Percentiles rank a stretch among this genome's conserved stretches.
phyloP scores from a whole-genome alignment of 495 filamentous ascomycete genomes.

The Ramalina peruviana region DNA sequence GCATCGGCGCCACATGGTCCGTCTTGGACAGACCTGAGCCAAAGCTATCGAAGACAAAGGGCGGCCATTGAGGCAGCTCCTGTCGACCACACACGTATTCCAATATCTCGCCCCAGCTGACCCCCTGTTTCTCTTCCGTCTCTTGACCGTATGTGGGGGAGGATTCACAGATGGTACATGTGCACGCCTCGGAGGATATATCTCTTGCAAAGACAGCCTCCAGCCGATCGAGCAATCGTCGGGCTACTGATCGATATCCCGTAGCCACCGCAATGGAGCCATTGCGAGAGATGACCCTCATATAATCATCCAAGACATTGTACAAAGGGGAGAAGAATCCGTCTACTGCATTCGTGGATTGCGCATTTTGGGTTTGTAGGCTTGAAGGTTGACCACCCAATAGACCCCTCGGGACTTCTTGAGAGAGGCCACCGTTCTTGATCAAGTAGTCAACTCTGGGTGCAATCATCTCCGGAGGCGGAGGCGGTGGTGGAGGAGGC shows the following conservation, averaged over 20 bases:
- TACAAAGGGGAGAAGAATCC: slow-evolving; percentile 68
- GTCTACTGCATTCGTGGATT: slow-evolving; percentile 20
- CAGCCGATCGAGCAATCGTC: slow-evolving; percentile 78
- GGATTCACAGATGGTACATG: slow-evolving; percentile 61
- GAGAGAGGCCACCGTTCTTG: slow-evolving; percentile 64
- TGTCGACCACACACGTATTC: slow-evolving; percentile 81
- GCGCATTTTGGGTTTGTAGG: slow-evolving; percentile 28
- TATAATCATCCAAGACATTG: slow-evolving; percentile 71
- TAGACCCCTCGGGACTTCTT: slow-evolving; percentile 50
- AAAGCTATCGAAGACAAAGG: slow-evolving; percentile 52
- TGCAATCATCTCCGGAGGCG: slow-evolving; percentile 54
- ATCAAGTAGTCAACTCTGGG: slow-evolving; percentile 84
- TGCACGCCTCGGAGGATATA: slow-evolving; percentile 67
- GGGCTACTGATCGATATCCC: slow-evolving; percentile 87
- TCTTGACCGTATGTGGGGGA: slow-evolving; percentile 28
- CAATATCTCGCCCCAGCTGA: slow-evolving; percentile 95
- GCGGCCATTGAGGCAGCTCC: slow-evolving; percentile 76
- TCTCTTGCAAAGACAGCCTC: slow-evolving; percentile 89
- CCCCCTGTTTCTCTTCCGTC: slow-evolving; percentile 43
- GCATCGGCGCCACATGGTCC: slow-evolving; percentile 49
- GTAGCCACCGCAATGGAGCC: slow-evolving; percentile 93
- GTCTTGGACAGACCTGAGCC: slow-evolving; percentile 41
- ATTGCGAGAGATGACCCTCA: slow-evolving; percentile 61
- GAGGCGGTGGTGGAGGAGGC: slow-evolving; percentile 75
- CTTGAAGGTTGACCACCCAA: slow-evolving; percentile 18